These are phyloP conservation scores for Aurantiochytrium sp. DNA, from an alignment of 108 stramenopile genomes.

Conservation along the genomic window DNA sequence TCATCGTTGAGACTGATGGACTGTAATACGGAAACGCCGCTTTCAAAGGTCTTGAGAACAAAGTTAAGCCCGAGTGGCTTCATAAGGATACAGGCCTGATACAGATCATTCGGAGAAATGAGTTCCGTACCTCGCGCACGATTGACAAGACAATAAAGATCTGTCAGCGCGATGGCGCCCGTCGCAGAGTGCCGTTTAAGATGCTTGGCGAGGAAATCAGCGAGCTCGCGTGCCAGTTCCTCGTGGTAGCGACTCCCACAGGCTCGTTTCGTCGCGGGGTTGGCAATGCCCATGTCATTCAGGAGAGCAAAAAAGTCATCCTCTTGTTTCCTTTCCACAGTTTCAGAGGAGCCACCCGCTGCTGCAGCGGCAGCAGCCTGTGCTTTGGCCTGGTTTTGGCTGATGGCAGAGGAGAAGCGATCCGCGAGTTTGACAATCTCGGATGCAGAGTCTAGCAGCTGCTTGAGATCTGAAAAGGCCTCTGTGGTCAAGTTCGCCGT, in stretches of 20 bases:
- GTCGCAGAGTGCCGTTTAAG: conserved; percentile 40
- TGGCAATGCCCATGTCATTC: conserved; percentile 84
- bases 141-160: conserved; percentile 65
- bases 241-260: conserved; percentile 68
- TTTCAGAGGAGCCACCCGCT: too few species aligned
- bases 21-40: conserved; percentile 80
- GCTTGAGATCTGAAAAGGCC: not conserved
- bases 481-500: not conserved
- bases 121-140: conserved; percentile 88
- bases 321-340: not conserved
- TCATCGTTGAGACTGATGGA: conserved; percentile 49
- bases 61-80: conserved; percentile 63
- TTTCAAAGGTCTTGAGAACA: conserved; percentile 63
- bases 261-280: conserved; percentile 70
- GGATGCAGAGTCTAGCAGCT: not conserved
- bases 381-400: not conserved
- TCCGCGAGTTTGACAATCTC: not conserved
- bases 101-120: conserved; percentile 86
- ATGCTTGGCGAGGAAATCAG: conserved; percentile 69
- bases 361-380: not conserved
- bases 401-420: not conserved
- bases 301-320: conserved; percentile 25
- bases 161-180: conserved; percentile 51
- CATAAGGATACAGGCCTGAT: conserved; percentile 63
- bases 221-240: conserved; percentile 84